A percentile compares a stretch with the other conserved stretches of the same genome.
Evolutionary conservation across 306 rosid genomes (phyloP).

Genomic region (Adenanthera pavonina): DNA sequence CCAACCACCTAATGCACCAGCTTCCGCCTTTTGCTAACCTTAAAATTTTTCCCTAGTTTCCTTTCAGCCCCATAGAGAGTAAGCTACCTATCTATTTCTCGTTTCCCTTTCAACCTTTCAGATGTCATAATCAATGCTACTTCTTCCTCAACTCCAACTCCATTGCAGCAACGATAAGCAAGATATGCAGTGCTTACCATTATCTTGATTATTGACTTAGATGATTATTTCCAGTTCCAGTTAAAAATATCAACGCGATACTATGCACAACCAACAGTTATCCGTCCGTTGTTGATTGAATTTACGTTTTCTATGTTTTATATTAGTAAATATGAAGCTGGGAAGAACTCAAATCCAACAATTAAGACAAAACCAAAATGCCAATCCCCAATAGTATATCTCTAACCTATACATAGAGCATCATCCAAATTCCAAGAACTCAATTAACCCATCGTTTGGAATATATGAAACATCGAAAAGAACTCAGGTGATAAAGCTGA

Average conservation of each 20-base stretch:
- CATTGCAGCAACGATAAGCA: slow-evolving; percentile 15
- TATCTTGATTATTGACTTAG: slow-evolving; percentile 10
- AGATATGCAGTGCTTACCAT: slow-evolving; percentile 9
- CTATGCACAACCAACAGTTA: neutral
- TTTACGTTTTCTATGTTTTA: neutral
- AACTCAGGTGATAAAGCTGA: slow-evolving; percentile 24
- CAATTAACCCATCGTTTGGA: slow-evolving; percentile 14
- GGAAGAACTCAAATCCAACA: slow-evolving; percentile 24
- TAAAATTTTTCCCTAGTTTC: slow-evolving; percentile 1
- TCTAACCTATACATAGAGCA: neutral
- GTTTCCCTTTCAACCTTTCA: slow-evolving; percentile 11
- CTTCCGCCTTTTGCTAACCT: slow-evolving; percentile 8
- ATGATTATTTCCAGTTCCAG: slow-evolving; percentile 20
- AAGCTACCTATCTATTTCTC: slow-evolving; percentile 1
- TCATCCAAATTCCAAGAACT: neutral
- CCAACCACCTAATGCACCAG: slow-evolving; percentile 25
- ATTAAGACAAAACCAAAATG: slow-evolving; percentile 21
- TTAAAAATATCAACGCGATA: neutral
- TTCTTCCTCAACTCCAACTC: neutral
- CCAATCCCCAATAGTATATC: slow-evolving; percentile 15
- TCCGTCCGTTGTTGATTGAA: neutral
- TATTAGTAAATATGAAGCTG: neutral
- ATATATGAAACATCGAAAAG: neutral
- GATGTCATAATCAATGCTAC: neutral
- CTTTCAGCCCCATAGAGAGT: neutral